A percentile compares a stretch with the other conserved stretches of the same genome.
These are phyloP conservation scores for Diaporthe citriasiana DNA, from an alignment of 2,329 filamentous ascomycete species.

Conservation along the genomic window DNA sequence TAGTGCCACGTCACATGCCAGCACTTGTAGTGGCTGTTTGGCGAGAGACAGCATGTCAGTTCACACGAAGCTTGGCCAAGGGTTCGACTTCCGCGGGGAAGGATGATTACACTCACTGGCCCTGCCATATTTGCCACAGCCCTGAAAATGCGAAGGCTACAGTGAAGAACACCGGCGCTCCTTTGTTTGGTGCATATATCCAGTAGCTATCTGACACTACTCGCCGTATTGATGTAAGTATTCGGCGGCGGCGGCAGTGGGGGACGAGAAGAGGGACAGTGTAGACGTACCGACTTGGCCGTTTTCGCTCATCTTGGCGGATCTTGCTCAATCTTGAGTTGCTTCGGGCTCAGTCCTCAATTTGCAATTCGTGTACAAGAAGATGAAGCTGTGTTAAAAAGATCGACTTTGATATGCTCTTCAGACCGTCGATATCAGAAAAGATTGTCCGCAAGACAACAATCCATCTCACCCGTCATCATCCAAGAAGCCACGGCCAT, in stretches of 20 bases:
- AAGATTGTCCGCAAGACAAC: background rate
- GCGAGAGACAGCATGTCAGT: slow-evolving; percentile 14
- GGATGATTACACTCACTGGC: slow-evolving; percentile 59
- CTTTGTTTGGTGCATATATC: slow-evolving; percentile 63
- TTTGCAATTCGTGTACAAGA: too few relatives aligned
- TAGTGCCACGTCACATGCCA: slow-evolving; percentile 65
- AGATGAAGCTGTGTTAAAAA: too few relatives aligned
- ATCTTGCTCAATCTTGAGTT: background rate
- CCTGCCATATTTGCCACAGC: slow-evolving; percentile 58
- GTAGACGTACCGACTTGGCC: slow-evolving; percentile 17
- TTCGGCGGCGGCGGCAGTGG: background rate
- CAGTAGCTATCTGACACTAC: slow-evolving; percentile 60
- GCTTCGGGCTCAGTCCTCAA: background rate
- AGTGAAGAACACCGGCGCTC: slow-evolving; percentile 62
- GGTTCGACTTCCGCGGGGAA: background rate
- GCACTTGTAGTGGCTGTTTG: slow-evolving; percentile 59
- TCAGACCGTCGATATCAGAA: background rate
- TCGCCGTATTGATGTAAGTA: background rate
- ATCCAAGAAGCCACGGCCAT: background rate
- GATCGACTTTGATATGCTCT: background rate
- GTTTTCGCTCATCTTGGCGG: slow-evolving; percentile 28
- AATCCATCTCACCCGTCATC: background rate
- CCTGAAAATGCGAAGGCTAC: slow-evolving; percentile 57
- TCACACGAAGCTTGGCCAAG: background rate
- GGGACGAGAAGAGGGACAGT: background rate